phyloP scores from a whole-genome alignment of 2,329 filamentous ascomycete species.

The Metarhizium humberi region DNA sequence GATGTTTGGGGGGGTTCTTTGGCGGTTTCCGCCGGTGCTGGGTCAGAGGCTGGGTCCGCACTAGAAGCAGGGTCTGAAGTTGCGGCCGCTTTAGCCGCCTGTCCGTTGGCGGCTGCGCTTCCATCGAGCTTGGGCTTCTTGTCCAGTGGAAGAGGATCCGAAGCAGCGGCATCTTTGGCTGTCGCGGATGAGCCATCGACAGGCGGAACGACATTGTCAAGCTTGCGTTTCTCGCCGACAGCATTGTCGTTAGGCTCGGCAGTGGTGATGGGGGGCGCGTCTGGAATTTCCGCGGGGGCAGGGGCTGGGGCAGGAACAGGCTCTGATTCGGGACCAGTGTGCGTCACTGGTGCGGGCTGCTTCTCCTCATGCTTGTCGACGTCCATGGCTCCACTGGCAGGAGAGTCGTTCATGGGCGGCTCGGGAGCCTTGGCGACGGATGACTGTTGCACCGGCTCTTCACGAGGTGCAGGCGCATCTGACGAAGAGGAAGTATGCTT shows the following conservation, averaged over 20 bases:
- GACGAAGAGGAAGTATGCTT: not conserved
- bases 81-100: not conserved
- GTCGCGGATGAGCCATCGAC: slow-evolving; percentile 14
- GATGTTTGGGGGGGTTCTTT: slow-evolving; percentile 1
- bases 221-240: slow-evolving; percentile 30
- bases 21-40: not conserved
- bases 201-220: slow-evolving; percentile 13
- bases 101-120: slow-evolving; percentile 11
- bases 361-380: not conserved
- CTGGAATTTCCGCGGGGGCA: not conserved
- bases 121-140: slow-evolving; percentile 34
- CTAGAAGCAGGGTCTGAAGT: not conserved
- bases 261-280: not conserved
- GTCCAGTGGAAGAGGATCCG: slow-evolving; percentile 13
- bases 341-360: slow-evolving; percentile 2
- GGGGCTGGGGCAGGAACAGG: slow-evolving; percentile 6
- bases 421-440: not conserved
- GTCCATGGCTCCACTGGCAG: not conserved
- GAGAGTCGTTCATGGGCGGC: not conserved
- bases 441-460: not conserved
- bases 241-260: slow-evolving; percentile 11
- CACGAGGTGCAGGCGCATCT: not conserved
- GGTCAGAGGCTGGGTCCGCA: not conserved
- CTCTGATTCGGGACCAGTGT: slow-evolving; percentile 5
- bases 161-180: slow-evolving; percentile 12